Conservation (phyloP, 1,284 basidiomycete species). For the Grifola frondosa region DNA sequence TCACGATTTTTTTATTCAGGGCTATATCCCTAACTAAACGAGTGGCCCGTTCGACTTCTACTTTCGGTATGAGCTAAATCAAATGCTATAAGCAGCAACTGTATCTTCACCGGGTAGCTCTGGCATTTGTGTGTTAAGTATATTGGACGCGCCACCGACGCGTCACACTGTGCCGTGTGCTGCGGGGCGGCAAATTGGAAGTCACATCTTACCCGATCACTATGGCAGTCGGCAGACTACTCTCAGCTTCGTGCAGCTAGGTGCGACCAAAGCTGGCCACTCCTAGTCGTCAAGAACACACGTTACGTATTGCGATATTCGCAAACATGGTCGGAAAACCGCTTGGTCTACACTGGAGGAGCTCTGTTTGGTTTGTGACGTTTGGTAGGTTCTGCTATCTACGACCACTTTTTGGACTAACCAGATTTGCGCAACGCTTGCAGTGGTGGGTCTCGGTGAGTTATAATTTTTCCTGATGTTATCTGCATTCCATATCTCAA, state of each 20-base stretch:
- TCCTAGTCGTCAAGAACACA: no score
- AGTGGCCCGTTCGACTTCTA: conserved; percentile 76
- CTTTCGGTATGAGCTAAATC: no score
- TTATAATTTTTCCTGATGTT: conserved; percentile 1
- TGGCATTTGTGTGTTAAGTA: no score
- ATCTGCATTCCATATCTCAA: not conserved
- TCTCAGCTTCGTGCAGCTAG: no score
- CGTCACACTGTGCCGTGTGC: no score
- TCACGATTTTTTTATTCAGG: conserved; percentile 53
- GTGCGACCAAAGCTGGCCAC: no score
- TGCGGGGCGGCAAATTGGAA: no score
- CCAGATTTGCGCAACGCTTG: not conserved
- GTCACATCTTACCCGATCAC: no score
- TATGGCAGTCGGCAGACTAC: no score
- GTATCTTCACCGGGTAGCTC: conserved; percentile 5
- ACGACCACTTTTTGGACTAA: not conserved
- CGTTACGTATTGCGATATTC: no score
- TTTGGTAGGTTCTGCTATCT: conserved; percentile 13
- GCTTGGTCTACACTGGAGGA: conserved; percentile 30
- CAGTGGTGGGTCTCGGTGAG: conserved; percentile 39
- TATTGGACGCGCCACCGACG: no score
- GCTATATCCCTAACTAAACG: conserved; percentile 57
- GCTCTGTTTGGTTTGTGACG: conserved; percentile 33
- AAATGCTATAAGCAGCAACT: not conserved
- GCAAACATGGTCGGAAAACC: no score